Percentiles rank a stretch among this genome's conserved stretches.
Conservation (phyloP, 495 filamentous ascomycete species). For the Talaromyces borbonicus region DNA sequence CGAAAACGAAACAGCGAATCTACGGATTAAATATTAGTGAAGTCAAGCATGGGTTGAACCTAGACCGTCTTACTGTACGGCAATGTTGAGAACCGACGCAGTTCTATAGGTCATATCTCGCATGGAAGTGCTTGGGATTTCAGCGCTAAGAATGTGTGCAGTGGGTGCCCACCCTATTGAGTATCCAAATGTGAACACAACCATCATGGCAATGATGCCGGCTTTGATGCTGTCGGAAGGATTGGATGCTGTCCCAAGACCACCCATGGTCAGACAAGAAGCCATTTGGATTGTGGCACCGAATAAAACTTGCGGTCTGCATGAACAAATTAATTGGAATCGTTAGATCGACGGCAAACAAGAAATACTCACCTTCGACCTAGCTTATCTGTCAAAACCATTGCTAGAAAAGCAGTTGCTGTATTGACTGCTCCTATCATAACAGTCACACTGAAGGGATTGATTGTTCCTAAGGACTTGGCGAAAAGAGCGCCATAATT, state of each 20-base stretch:
- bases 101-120: neutral
- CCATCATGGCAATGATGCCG: neutral
- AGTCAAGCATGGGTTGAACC: no score
- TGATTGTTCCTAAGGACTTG: constrained; percentile 11
- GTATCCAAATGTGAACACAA: neutral
- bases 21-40: no score
- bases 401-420: neutral
- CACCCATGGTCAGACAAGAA: constrained; percentile 10
- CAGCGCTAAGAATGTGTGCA: neutral
- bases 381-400: neutral
- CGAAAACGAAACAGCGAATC: no score
- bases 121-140: neutral
- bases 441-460: constrained; percentile 12
- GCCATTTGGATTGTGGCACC: constrained; percentile 10
- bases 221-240: neutral
- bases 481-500: constrained; percentile 19
- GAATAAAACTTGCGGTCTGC: constrained; percentile 10
- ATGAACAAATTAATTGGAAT: neutral
- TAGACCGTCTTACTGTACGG: neutral
- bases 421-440: constrained; percentile 1
- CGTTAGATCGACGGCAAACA: neutral
- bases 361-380: neutral
- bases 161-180: neutral
- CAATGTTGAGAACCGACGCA: neutral
- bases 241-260: constrained; percentile 8